These are phyloP conservation scores for Lentinus brumalis DNA, from an alignment of 768 basidiomycete species.

Conservation along the genomic window DNA sequence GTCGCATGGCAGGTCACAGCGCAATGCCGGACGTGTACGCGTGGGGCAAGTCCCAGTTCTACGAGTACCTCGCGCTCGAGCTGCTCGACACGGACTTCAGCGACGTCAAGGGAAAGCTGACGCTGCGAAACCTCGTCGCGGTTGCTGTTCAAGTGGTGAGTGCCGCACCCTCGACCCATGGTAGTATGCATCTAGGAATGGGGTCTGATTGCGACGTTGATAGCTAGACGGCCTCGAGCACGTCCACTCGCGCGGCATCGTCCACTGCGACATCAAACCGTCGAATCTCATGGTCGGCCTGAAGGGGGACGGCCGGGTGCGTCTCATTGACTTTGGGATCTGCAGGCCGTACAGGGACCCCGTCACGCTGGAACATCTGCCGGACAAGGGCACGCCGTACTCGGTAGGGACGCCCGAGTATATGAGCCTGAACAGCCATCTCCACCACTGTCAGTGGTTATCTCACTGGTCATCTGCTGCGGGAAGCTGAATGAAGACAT, in stretches of 20 bases:
- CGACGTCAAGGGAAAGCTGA: not conserved
- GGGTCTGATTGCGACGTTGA: not conserved
- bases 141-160: not conserved
- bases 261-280: not conserved
- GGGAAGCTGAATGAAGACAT: too few species aligned
- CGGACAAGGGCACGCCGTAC: not conserved
- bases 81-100: not conserved
- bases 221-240: not conserved
- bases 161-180: too few species aligned
- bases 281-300: not conserved
- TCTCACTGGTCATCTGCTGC: too few species aligned
- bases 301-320: not conserved
- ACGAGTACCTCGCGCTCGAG: not conserved
- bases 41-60: not conserved
- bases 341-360: not conserved
- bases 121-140: not conserved
- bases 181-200: too few species aligned
- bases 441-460: too few species aligned
- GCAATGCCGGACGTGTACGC: not conserved
- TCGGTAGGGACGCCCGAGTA: not conserved
- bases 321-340: not conserved
- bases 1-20: not conserved
- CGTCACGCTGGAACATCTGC: not conserved
- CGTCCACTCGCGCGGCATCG: not conserved
- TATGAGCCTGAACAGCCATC: not conserved